phyloP scores from a whole-genome alignment of 257 asterid genomes.

The Scutellaria barbata region DNA sequence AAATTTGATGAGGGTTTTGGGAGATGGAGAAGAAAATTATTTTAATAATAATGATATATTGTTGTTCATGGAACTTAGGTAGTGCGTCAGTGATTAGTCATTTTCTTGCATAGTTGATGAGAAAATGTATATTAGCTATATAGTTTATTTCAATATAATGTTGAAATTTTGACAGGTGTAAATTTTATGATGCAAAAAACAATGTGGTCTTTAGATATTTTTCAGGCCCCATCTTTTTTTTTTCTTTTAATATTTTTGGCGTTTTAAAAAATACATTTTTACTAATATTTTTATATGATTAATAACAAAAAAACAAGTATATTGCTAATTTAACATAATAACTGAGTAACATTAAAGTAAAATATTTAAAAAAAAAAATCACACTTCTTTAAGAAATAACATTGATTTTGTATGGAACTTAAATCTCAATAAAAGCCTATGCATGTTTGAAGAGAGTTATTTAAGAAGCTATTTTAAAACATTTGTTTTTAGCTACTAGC shows the following conservation, averaged over 20 bases:
- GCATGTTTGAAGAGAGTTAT: neutral
- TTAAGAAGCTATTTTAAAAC: neutral
- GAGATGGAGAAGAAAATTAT: neutral
- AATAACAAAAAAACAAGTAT: neutral
- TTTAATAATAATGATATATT: slow-evolving; percentile 6
- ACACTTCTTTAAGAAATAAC: too few species aligned
- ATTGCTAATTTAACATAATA: too few species aligned
- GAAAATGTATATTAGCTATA: slow-evolving; percentile 4
- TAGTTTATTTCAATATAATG: slow-evolving; percentile 8
- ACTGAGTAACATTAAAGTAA: too few species aligned
- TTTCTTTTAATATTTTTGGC: neutral
- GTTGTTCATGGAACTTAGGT: slow-evolving; percentile 8
- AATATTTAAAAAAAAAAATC: too few species aligned
- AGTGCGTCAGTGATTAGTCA: neutral
- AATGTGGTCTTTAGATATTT: slow-evolving; percentile 38
- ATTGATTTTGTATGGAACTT: neutral
- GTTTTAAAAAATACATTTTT: neutral
- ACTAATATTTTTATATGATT: neutral
- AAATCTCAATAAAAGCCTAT: neutral
- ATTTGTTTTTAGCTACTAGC: neutral
- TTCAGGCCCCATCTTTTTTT: slow-evolving; percentile 17
- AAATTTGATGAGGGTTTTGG: neutral
- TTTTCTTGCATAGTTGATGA: slow-evolving; percentile 18
- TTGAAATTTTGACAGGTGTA: slow-evolving; percentile 40
- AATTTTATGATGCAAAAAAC: slow-evolving; percentile 38